Percentiles rank a stretch among this genome's conserved stretches.
Evolutionary conservation across 2,329 filamentous ascomycete species (phyloP).

Genomic region (Colletotrichum cordylinicola): DNA sequence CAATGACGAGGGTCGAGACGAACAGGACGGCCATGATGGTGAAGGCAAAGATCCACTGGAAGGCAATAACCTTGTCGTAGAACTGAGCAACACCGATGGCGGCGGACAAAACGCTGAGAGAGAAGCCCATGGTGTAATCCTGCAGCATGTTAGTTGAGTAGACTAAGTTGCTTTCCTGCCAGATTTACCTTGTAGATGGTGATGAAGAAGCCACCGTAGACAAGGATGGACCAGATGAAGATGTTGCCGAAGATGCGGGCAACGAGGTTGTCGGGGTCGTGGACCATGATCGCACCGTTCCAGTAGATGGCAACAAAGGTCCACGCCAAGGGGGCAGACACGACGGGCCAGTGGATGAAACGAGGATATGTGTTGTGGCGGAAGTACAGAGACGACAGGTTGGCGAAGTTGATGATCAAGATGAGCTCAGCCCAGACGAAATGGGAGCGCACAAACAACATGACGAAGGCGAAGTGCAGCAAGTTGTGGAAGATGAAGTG

Average conservation of each 20-base stretch:
- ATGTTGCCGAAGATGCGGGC: constrained; percentile 86
- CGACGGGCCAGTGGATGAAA: constrained; percentile 77
- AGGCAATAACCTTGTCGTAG: constrained; percentile 71
- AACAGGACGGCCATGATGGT: constrained; percentile 80
- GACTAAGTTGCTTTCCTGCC: not conserved
- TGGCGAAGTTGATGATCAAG: constrained; percentile 81
- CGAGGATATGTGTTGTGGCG: constrained; percentile 74
- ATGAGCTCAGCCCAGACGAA: constrained; percentile 81
- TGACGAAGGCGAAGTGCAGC: constrained; percentile 80
- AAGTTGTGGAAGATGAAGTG: constrained; percentile 90
- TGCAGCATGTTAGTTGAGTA: constrained; percentile 26
- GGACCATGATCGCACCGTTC: constrained; percentile 85
- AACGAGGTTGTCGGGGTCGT: constrained; percentile 67
- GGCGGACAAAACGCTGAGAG: constrained; percentile 74
- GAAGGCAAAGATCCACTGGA: constrained; percentile 95
- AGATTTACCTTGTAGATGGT: constrained; percentile 67
- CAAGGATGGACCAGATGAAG: constrained; percentile 84
- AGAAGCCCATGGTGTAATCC: constrained; percentile 81
- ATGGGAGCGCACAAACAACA: constrained; percentile 79
- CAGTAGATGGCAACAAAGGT: constrained; percentile 87
- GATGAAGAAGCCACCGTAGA: constrained; percentile 80
- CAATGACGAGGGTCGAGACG: constrained; percentile 68
- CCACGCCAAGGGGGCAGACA: constrained; percentile 83
- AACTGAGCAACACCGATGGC: constrained; percentile 83
- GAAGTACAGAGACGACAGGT: constrained; percentile 81